Base-by-base conservation (phyloP, 495 filamentous ascomycete genomes). In the Lindgomyces ingoldianus region DNA sequence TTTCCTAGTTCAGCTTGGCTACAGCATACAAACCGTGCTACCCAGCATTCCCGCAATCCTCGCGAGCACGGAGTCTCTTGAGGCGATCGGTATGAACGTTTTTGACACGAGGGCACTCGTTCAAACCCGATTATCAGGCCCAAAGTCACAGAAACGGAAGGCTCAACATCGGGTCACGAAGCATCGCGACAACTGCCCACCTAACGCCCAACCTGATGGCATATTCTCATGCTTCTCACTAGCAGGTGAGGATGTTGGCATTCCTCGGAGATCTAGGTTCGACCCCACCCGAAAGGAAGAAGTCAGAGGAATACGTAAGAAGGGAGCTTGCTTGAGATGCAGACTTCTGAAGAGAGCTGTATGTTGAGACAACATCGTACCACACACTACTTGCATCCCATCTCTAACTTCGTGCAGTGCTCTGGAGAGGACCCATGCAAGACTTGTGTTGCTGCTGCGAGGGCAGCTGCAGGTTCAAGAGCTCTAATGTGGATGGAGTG, bases 341-440 rank as follows among this genome's bases (percentile, higher is more conserved):
- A 27, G 56, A 26, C 14, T 66, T 0, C 19, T 66, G 36, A 66
- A 66, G 29, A 49, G 63, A 55, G 55, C 63, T 8, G 63, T 60
- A 47, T 2, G 62, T 59, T 10, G 26, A 14, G 27, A 2, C 26
- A 2, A 24, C 33, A 14, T 39, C 6, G 19, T 29, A 6, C 25
- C 45, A 6, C 12, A 53, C n/a, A n/a, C n/a, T n/a, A n/a, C n/a
- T n/a, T n/a, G n/a, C n/a, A n/a, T n/a, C n/a, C n/a, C n/a, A n/a
- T n/a, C n/a, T n/a, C 63, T 66, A 30, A 66, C 42, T 14, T 12
- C 27, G 6, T 10, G 26, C 24, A 66, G 63, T 66, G 63, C 49
- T 66, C 63, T 24, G 63, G 63, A 26, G 63, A 66, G 10, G 57
- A 66, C 19, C 63, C 56, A 12, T 66, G 63, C 56, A 66, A 66